Conservation (phyloP, 2,329 filamentous ascomycete genomes). For the Aspergillus quadricinctus region DNA sequence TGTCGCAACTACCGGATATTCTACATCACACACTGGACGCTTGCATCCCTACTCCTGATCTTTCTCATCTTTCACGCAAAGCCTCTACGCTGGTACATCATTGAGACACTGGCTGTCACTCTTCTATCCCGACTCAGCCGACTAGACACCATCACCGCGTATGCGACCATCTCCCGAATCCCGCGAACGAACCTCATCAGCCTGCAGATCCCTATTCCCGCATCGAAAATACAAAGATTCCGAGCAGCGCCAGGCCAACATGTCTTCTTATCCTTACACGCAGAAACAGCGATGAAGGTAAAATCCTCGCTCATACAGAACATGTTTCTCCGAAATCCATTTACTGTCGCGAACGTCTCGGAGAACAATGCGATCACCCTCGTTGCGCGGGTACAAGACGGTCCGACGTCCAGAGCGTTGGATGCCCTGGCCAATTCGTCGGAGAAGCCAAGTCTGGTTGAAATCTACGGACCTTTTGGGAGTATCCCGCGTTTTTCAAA, state of each 20-base stretch:
- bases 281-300: constrained; percentile 8
- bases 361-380: constrained; percentile 44
- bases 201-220: constrained; percentile 1
- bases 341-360: constrained; percentile 15
- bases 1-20: not conserved
- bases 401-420: constrained; percentile 38
- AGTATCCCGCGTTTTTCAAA: not conserved
- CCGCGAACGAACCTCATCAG: constrained; percentile 3
- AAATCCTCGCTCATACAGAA: not conserved
- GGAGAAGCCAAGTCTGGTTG: not conserved
- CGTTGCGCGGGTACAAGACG: constrained; percentile 49
- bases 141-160: not conserved
- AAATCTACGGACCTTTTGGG: not conserved
- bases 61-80: not conserved
- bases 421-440: not conserved
- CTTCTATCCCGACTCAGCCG: not conserved
- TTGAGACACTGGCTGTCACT: not conserved
- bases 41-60: not conserved
- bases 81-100: not conserved
- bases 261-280: constrained; percentile 43
- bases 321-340: not conserved
- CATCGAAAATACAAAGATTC: constrained; percentile 3
- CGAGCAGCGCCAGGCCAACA: constrained; percentile 50
- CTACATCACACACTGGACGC: not conserved
- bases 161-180: not conserved